phyloP scores from a whole-genome alignment of 208 protist species.

The Crithidia fasciculata region DNA sequence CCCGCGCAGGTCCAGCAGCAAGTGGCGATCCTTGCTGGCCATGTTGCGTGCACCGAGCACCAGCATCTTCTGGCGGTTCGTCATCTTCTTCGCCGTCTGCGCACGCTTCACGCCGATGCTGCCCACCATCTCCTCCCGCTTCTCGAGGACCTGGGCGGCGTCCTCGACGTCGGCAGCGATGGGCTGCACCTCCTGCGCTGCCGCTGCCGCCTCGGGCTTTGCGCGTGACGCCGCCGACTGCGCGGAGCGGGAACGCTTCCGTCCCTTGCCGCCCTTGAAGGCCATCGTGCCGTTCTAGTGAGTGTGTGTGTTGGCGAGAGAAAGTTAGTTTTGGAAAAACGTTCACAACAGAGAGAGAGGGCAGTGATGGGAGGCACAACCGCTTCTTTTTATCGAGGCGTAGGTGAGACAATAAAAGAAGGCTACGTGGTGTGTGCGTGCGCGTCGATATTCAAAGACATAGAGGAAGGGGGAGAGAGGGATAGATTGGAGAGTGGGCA shows the following conservation, averaged over 20 bases:
- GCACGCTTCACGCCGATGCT: slow-evolving; percentile 48
- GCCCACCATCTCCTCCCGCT: slow-evolving; percentile 63
- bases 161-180: slow-evolving; percentile 18
- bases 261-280: slow-evolving; percentile 19
- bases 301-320: no score
- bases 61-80: slow-evolving; percentile 95
- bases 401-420: no score
- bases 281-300: background rate
- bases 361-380: no score
- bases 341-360: no score
- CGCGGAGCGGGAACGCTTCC: slow-evolving; percentile 38
- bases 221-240: slow-evolving; percentile 11
- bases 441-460: no score
- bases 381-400: no score
- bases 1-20: slow-evolving; percentile 92
- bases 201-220: background rate
- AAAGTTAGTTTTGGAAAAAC: no score
- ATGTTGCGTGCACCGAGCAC: slow-evolving; percentile 93
- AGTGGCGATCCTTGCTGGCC: slow-evolving; percentile 91
- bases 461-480: no score
- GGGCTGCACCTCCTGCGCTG: background rate
- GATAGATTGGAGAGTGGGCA: no score
- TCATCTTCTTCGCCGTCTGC: slow-evolving; percentile 82
- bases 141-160: slow-evolving; percentile 17
- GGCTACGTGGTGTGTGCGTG: no score